Evolutionary conservation across 2,329 filamentous ascomycete species (phyloP).

Genomic region (Pseudogymnoascus sp.): DNA sequence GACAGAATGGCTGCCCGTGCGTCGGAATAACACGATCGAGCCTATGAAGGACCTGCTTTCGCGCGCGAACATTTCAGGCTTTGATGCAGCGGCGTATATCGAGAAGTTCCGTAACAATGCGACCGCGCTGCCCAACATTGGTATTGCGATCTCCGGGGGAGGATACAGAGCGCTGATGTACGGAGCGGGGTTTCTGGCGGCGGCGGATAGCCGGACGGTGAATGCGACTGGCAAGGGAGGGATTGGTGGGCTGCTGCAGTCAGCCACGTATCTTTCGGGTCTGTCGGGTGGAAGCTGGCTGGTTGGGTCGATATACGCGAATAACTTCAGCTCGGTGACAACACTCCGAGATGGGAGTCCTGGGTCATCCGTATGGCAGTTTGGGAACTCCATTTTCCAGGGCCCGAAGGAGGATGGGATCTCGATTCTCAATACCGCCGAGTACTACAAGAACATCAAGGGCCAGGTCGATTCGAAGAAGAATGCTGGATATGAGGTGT

Average conservation of each 20-base stretch:
- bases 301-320: slow-evolving; percentile 69
- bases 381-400: slow-evolving; percentile 54
- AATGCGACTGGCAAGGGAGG: slow-evolving; percentile 58
- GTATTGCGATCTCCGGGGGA: slow-evolving; percentile 72
- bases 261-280: slow-evolving; percentile 72
- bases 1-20: slow-evolving; percentile 62
- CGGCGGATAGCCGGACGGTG: slow-evolving; percentile 67
- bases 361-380: slow-evolving; percentile 51
- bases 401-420: slow-evolving; percentile 46
- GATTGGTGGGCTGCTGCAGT: slow-evolving; percentile 74
- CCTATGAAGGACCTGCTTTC: slow-evolving; percentile 70
- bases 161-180: slow-evolving; percentile 84
- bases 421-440: slow-evolving; percentile 46
- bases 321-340: slow-evolving; percentile 69
- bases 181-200: slow-evolving; percentile 71
- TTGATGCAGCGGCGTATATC: slow-evolving; percentile 72
- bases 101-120: slow-evolving; percentile 49
- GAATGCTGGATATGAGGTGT: slow-evolving; percentile 58
- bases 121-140: slow-evolving; percentile 60
- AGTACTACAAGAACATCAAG: slow-evolving; percentile 57
- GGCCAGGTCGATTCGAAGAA: slow-evolving; percentile 54
- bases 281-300: slow-evolving; percentile 82
- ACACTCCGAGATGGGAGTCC: slow-evolving; percentile 42
- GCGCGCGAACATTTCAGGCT: slow-evolving; percentile 66
- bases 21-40: slow-evolving; percentile 65